phyloP scores from a whole-genome alignment of 2,329 filamentous ascomycete genomes.

The Stromatinia cepivora region DNA sequence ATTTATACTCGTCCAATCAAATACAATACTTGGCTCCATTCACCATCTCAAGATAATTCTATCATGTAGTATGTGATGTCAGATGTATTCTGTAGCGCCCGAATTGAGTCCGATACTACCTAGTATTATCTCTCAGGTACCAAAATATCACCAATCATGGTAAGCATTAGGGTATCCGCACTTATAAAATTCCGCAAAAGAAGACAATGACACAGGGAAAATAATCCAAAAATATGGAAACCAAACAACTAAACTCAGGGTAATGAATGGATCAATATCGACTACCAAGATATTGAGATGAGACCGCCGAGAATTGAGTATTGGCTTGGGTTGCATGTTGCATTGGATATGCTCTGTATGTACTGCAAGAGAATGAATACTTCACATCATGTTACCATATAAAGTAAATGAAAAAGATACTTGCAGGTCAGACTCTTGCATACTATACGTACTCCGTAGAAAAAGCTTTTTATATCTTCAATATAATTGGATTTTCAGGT shows the following conservation, averaged over 20 bases:
- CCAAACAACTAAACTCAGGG: neutral
- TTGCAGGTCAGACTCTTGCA: too few species aligned
- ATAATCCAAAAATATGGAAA: neutral
- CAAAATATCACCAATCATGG: conserved; percentile 5
- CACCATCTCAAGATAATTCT: neutral
- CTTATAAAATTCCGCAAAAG: neutral
- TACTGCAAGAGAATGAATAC: too few species aligned
- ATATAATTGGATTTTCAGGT: too few species aligned
- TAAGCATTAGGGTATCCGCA: neutral
- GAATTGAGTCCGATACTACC: conserved; percentile 22
- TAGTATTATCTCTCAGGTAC: neutral
- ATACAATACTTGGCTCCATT: neutral
- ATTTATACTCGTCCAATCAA: neutral
- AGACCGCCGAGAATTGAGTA: too few species aligned
- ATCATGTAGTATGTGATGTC: conserved; percentile 9
- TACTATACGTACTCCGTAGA: too few species aligned
- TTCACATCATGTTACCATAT: too few species aligned
- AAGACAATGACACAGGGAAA: neutral
- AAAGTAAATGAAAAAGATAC: too few species aligned
- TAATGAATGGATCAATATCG: neutral
- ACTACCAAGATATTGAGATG: neutral
- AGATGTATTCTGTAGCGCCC: neutral
- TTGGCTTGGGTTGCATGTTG: neutral
- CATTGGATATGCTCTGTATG: too few species aligned
- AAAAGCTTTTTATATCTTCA: too few species aligned